Conservation (phyloP, 192 early-diverging fungal species). For the Coemansia sp. region DNA sequence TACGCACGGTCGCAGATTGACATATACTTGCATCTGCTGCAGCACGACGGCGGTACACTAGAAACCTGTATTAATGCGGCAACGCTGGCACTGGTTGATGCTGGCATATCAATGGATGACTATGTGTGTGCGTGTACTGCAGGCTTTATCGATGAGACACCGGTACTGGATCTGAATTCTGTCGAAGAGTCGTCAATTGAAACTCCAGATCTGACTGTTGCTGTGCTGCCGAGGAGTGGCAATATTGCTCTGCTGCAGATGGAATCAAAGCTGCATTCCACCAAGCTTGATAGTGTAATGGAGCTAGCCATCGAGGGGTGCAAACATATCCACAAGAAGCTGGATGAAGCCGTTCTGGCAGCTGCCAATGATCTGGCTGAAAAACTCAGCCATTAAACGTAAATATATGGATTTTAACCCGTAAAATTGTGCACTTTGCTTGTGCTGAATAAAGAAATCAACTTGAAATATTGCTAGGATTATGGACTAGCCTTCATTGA, state of each 20-base stretch:
- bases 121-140: conserved; percentile 86
- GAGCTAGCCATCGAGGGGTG: conserved; percentile 52
- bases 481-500: too few species aligned
- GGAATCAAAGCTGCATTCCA: conserved; percentile 86
- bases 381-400: conserved; percentile 37
- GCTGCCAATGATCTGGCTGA: conserved; percentile 44
- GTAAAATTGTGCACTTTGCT: too few species aligned
- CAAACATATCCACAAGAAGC: conserved; percentile 52
- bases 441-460: too few species aligned
- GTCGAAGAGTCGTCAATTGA: conserved; percentile 82
- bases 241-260: conserved; percentile 84
- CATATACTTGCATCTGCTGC: conserved; percentile 89
- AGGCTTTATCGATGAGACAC: conserved; percentile 76
- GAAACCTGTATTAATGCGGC: conserved; percentile 82
- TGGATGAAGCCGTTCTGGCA: conserved; percentile 52
- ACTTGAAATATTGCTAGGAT: too few species aligned
- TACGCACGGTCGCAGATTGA: conserved; percentile 91
- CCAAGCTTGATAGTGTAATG: conserved; percentile 57
- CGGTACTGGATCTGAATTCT: conserved; percentile 78
- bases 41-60: conserved; percentile 85
- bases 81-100: conserved; percentile 79
- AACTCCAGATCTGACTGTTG: conserved; percentile 87
- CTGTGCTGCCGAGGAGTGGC: conserved; percentile 75
- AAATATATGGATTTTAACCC: neutral
- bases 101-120: conserved; percentile 78